These are phyloP conservation scores for Cyberlindnera mississippiensis DNA, from an alignment of 805 yeast genomes.

Conservation along the genomic window DNA sequence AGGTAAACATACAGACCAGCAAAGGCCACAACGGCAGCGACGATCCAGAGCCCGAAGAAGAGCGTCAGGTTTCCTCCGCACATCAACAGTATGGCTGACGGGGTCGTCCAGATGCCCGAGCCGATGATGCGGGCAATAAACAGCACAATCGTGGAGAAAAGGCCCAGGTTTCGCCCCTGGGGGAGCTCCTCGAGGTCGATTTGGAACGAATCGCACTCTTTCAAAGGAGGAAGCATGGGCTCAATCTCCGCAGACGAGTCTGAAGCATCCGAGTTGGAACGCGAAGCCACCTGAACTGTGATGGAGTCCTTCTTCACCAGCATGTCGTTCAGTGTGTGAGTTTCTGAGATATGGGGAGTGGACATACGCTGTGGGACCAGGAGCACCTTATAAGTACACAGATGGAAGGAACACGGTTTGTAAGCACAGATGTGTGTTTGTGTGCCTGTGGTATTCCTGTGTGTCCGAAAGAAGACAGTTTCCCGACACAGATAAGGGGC, in stretches of 20 bases:
- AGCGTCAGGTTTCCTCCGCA: constrained; percentile 63
- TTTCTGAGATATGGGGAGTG: background rate
- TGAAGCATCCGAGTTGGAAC: constrained; percentile 23
- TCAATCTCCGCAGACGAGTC: constrained; percentile 8
- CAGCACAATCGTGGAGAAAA: constrained; percentile 59
- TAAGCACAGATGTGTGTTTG: background rate
- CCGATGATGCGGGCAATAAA: constrained; percentile 71
- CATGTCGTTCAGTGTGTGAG: background rate
- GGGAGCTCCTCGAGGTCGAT: constrained; percentile 37
- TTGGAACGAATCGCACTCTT: constrained; percentile 10
- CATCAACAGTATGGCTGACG: constrained; percentile 59
- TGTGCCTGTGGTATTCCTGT: background rate
- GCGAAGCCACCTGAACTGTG: constrained; percentile 13
- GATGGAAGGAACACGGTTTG: no score
- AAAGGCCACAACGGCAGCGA: constrained; percentile 59
- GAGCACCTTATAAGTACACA: no score
- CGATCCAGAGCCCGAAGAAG: constrained; percentile 59
- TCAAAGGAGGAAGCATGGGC: constrained; percentile 9
- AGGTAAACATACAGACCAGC: constrained; percentile 63
- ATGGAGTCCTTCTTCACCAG: constrained; percentile 10
- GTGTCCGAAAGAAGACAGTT: background rate
- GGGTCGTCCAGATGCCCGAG: constrained; percentile 73
- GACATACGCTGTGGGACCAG: no score
- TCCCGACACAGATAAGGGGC: background rate
- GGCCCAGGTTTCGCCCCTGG: constrained; percentile 71